phyloP scores from a whole-genome alignment of 129 eudicot species.

The Logfia minima region DNA sequence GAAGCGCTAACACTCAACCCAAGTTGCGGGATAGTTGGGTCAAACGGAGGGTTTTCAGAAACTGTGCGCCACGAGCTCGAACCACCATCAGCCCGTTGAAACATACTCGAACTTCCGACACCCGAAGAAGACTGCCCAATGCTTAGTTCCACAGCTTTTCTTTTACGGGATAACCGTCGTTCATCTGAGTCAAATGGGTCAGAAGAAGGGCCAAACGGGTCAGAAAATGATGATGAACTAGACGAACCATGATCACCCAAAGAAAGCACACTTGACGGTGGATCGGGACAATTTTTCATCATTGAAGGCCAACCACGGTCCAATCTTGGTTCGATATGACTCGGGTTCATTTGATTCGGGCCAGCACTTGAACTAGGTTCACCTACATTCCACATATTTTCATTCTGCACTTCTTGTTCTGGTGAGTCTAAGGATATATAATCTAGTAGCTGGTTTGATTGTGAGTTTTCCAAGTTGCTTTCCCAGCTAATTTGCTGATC shows the following conservation, averaged over 20 bases:
- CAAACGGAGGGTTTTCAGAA: conserved; percentile 35
- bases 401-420: conserved; percentile 40
- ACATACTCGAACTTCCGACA: conserved; percentile 50
- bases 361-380: conserved; percentile 56
- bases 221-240: conserved; percentile 46
- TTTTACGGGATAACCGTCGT: conserved; percentile 59
- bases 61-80: conserved; percentile 40
- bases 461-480: conserved; percentile 24
- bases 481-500: background rate
- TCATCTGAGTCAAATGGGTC: conserved; percentile 42
- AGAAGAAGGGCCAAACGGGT: conserved; percentile 40
- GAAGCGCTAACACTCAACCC: conserved; percentile 40
- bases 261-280: conserved; percentile 41
- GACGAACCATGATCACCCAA: conserved; percentile 39
- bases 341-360: conserved; percentile 17
- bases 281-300: conserved; percentile 36
- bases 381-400: conserved; percentile 50
- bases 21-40: conserved; percentile 56
- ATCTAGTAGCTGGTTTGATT: conserved; percentile 48
- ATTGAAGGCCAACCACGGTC: conserved; percentile 56
- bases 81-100: conserved; percentile 43
- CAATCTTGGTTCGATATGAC: conserved; percentile 32
- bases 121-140: conserved; percentile 70
- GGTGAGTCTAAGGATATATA: conserved; percentile 40
- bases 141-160: conserved; percentile 65